These are phyloP conservation scores for Saprolegnia parasitica DNA, from an alignment of 352 stramenopile species.

Conservation along the genomic window DNA sequence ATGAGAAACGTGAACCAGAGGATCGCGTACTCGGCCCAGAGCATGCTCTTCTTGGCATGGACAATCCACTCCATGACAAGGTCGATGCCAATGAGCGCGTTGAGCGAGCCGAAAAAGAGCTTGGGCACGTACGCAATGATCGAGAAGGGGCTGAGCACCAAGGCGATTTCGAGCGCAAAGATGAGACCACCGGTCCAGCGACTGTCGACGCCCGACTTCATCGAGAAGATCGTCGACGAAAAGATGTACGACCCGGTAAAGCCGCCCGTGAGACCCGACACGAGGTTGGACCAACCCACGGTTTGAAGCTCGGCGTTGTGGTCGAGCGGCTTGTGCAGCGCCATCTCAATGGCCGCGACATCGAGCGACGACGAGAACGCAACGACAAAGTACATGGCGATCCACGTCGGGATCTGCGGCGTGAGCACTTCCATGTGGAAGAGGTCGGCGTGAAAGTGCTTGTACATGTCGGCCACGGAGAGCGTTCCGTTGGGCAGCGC, in stretches of 20 bases:
- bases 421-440: constrained; percentile 54
- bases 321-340: constrained; percentile 89
- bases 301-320: constrained; percentile 95
- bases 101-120: constrained; percentile 95
- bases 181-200: constrained; percentile 68
- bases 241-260: constrained; percentile 99
- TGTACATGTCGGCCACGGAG: constrained; percentile 67
- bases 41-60: constrained; percentile 80
- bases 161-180: constrained; percentile 60
- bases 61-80: constrained; percentile 96
- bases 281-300: constrained; percentile 94
- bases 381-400: constrained; percentile 98
- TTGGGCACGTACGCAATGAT: constrained; percentile 95
- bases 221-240: constrained; percentile 92
- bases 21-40: constrained; percentile 88
- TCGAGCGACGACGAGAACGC: constrained; percentile 97
- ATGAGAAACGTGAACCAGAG: constrained; percentile 92
- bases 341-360: constrained; percentile 97
- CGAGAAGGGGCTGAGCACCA: constrained; percentile 89
- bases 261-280: constrained; percentile 93
- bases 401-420: constrained; percentile 81
- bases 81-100: constrained; percentile 96
- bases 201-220: constrained; percentile 68
- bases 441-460: constrained; percentile 49
- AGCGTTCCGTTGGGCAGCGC: constrained; percentile 53